Evolutionary conservation across 176 grass and related monocot species (phyloP).

Genomic region (Guadua angustifolia): DNA sequence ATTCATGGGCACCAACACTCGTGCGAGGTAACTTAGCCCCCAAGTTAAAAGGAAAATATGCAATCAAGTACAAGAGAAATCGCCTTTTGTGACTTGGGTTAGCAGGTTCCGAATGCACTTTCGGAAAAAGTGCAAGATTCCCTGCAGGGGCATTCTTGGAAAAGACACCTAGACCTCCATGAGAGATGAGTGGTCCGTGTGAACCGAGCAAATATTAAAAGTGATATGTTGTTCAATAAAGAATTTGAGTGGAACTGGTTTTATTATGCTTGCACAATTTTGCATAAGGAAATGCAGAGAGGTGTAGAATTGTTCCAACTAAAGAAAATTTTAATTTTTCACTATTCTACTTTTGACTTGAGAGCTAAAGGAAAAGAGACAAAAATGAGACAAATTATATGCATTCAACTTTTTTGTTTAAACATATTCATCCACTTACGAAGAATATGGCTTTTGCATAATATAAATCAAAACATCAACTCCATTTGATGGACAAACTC

Average conservation of each 20-base stretch:
- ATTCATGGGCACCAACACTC: too few species aligned
- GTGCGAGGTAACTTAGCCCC: conserved; percentile 38
- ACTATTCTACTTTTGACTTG: neutral
- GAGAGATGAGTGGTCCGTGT: conserved; percentile 22
- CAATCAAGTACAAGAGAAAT: conserved; percentile 35
- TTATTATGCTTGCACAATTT: neutral
- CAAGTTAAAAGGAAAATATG: conserved; percentile 39
- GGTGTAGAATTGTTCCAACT: neutral
- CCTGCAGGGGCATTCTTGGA: conserved; percentile 21
- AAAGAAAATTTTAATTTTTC: neutral
- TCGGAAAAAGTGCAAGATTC: conserved; percentile 55
- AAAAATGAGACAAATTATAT: neutral
- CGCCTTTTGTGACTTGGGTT: conserved; percentile 36
- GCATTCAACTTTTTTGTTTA: neutral
- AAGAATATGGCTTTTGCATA: neutral
- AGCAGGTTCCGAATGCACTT: conserved; percentile 39
- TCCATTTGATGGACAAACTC: neutral
- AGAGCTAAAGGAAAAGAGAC: neutral
- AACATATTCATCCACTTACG: neutral
- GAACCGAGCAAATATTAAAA: conserved; percentile 34
- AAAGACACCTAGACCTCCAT: neutral
- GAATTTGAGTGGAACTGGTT: neutral
- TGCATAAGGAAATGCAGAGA: neutral
- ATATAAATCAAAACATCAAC: neutral
- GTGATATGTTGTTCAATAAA: conserved; percentile 38